These are phyloP conservation scores for Pseudonitzschia delicatissima DNA, from an alignment of 108 stramenopile species.

Conservation along the genomic window DNA sequence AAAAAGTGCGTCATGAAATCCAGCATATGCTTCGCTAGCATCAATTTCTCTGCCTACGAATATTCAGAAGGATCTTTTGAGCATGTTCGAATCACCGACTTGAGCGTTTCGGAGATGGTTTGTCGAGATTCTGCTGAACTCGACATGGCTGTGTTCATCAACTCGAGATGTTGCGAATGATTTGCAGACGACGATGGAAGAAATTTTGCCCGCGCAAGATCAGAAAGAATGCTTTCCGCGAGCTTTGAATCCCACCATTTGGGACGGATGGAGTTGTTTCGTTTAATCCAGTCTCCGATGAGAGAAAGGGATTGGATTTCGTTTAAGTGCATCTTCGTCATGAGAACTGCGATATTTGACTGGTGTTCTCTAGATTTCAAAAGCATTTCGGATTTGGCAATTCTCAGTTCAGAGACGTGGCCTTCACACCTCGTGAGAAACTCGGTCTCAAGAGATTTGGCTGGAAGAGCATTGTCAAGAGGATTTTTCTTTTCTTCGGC, in stretches of 20 bases:
- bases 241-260: constrained; percentile 46
- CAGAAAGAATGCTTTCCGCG: not conserved
- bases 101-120: constrained; percentile 42
- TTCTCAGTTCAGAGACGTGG: constrained; percentile 51
- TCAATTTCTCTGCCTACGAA: constrained; percentile 71
- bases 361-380: constrained; percentile 40
- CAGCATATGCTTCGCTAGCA: constrained; percentile 62
- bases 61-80: constrained; percentile 59
- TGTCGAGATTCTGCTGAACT: constrained; percentile 43
- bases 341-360: constrained; percentile 23
- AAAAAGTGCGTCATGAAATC: constrained; percentile 75
- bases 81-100: constrained; percentile 56
- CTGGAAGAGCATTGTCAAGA: not conserved
- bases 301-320: constrained; percentile 35
- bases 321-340: constrained; percentile 56
- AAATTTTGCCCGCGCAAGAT: not conserved
- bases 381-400: constrained; percentile 53
- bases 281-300: constrained; percentile 1
- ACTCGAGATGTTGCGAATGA: constrained; percentile 44
- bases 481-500: not conserved
- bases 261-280: constrained; percentile 18
- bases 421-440: constrained; percentile 57
- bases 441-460: constrained; percentile 10
- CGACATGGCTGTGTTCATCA: constrained; percentile 32
- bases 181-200: constrained; percentile 21